Conservation (phyloP, 2,329 filamentous ascomycete species). For the Clarireedia paspali region DNA sequence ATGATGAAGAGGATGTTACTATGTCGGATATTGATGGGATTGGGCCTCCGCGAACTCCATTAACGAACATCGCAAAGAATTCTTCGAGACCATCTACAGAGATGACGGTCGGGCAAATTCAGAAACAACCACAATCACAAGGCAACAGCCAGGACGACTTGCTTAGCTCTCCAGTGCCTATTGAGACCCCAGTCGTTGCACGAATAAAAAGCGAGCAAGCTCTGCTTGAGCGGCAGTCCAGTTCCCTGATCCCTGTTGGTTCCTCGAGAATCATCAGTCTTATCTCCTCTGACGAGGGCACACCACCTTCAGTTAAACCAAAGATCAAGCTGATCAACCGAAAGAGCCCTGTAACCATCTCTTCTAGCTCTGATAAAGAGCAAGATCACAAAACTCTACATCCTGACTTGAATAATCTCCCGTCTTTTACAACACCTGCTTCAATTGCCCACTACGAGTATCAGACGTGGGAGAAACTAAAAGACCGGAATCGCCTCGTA, state of each 20-base stretch:
- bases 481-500: conserved; percentile 33
- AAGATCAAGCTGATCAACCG: conserved; percentile 11
- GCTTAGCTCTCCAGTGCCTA: background rate
- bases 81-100: background rate
- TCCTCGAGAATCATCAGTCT: conserved; percentile 15
- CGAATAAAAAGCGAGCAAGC: background rate
- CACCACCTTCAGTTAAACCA: conserved; percentile 8
- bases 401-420: conserved; percentile 13
- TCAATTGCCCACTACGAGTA: conserved; percentile 19
- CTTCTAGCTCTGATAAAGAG: conserved; percentile 13
- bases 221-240: background rate
- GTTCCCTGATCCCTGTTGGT: background rate
- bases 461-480: conserved; percentile 14
- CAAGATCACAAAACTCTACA: background rate
- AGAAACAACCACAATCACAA: background rate
- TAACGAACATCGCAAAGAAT: background rate
- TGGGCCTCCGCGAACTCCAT: too few relatives aligned
- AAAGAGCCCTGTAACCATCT: conserved; percentile 10
- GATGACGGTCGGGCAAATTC: background rate
- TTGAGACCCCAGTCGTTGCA: background rate
- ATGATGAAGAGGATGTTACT: conserved; percentile 18
- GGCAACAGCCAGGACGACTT: background rate
- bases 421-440: conserved; percentile 17
- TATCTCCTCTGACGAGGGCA: conserved; percentile 18
- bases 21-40: conserved; percentile 6